phyloP scores from a whole-genome alignment of 805 yeast species.

The Candida parachauliodes region DNA sequence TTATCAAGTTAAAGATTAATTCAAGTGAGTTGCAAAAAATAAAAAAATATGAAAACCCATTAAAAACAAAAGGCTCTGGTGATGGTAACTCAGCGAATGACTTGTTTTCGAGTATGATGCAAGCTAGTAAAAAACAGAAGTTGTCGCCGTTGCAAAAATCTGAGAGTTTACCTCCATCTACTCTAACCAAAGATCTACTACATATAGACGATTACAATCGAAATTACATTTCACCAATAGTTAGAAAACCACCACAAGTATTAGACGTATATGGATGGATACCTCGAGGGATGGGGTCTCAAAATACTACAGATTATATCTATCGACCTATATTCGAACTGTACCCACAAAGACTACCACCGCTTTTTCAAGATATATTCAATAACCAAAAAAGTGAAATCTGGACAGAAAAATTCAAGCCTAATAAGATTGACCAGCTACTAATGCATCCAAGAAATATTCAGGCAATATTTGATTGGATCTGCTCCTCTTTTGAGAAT shows the following conservation, averaged over 20 bases:
- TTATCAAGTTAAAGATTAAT: slow-evolving; percentile 22
- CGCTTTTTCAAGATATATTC: not conserved
- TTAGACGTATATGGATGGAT: not conserved
- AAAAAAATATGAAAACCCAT: slow-evolving; percentile 25
- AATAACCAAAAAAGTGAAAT: slow-evolving; percentile 1
- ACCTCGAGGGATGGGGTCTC: not conserved
- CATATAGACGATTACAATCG: slow-evolving; percentile 24
- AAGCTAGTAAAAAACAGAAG: slow-evolving; percentile 24
- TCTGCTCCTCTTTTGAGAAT: slow-evolving; percentile 34
- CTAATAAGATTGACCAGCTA: slow-evolving; percentile 29
- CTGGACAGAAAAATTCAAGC: slow-evolving; percentile 48
- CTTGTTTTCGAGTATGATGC: slow-evolving; percentile 40
- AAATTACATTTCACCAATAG: slow-evolving; percentile 2
- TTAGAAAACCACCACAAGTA: not conserved
- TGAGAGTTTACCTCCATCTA: slow-evolving; percentile 30
- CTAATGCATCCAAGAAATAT: slow-evolving; percentile 26
- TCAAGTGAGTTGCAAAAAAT: slow-evolving; percentile 23
- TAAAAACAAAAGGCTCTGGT: slow-evolving; percentile 22
- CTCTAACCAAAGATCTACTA: slow-evolving; percentile 24
- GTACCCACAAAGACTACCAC: not conserved
- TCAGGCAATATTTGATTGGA: slow-evolving; percentile 34
- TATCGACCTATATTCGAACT: not conserved
- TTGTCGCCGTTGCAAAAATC: slow-evolving; percentile 29
- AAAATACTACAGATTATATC: not conserved
- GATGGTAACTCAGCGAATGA: slow-evolving; percentile 13